Evolutionary conservation across 306 rosid species (phyloP).

Genomic region (Dicorynia guianensis): DNA sequence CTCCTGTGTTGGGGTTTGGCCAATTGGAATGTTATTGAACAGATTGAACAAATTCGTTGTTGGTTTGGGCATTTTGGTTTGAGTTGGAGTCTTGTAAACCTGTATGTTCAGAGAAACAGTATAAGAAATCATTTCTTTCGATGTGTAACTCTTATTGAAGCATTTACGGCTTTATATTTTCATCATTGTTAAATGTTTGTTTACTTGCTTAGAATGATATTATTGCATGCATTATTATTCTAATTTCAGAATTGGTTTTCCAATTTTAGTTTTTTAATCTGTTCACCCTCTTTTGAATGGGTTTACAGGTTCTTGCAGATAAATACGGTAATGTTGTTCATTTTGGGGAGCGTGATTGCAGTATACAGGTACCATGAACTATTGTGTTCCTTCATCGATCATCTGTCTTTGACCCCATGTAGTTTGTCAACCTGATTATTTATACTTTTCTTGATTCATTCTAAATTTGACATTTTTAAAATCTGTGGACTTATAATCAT

Average conservation of each 20-base stretch:
- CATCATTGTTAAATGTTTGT: background rate
- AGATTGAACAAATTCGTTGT: background rate
- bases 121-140: background rate
- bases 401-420: conserved; percentile 12
- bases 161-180: background rate
- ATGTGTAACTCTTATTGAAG: conserved; percentile 23
- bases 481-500: conserved; percentile 17
- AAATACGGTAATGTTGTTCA: conserved; percentile 92
- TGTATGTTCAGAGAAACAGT: conserved; percentile 13
- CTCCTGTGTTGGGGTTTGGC: conserved; percentile 14
- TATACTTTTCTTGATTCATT: conserved; percentile 31
- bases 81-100: background rate
- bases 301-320: conserved; percentile 91
- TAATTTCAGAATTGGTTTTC: conserved; percentile 1
- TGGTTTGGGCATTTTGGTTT: conserved; percentile 21
- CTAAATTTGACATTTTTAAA: conserved; percentile 19
- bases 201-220: conserved; percentile 18
- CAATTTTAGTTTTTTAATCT: conserved; percentile 26
- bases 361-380: conserved; percentile 77
- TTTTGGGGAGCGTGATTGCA: conserved; percentile 99
- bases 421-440: conserved; percentile 24
- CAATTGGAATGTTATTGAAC: background rate
- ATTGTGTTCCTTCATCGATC: conserved; percentile 24
- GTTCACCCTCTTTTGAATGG: conserved; percentile 34
- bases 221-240: conserved; percentile 14